Base-by-base conservation (phyloP, 2,329 filamentous ascomycete species). In the Botrytis cinerea region DNA sequence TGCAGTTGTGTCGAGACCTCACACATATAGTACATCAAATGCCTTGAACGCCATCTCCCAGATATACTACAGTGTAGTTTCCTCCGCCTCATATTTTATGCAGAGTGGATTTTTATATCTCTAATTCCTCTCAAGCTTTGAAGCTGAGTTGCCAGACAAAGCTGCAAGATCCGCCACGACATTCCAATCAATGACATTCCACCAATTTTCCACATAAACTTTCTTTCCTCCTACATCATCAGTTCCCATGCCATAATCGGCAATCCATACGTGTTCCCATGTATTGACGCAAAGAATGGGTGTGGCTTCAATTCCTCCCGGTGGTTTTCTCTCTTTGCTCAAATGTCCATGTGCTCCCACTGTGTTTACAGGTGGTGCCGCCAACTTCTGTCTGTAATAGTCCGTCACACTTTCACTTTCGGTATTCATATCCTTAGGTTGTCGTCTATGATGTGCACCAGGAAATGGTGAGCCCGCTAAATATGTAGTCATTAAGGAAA, bases 231-330 rank as follows among this genome's bases (percentile, higher is more conserved):
- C 86, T 73, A 91, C 82, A 8, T 91, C 91, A 59, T 82, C 82
- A 2, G 73, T 72, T 16, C 86, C 86, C 45, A 90, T 81, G 70
- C 89, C 89, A 83, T 93, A 98, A 82, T 98, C 94, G 72, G 89
- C 88, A 82, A 98, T 84, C 89, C 93, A 99, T 14, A 92, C 91
- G 83, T 98, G 96, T 85, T 98, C 92, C 96, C 96, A 99, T 8
- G 94, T 97, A 84, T 94, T 98, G 74, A 98, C 88, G 81, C 95
- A 98, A 78, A 99, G 85, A 75, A 98, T 86, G 20, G 95, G 95
- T 73, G 90, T 86, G 48, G 95, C 83, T 67, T 92, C 87, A 76
- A 89, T 87, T 73, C 91, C 91, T 57, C 92, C 92, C 2, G 92
- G 90, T 8, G 90, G 82, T 72, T 82, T 83, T 22, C 80, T 80